Percentiles rank a stretch among this genome's conserved stretches.
Conservation (phyloP, 495 filamentous ascomycete genomes). For the Penicillium dipodomyicola region DNA sequence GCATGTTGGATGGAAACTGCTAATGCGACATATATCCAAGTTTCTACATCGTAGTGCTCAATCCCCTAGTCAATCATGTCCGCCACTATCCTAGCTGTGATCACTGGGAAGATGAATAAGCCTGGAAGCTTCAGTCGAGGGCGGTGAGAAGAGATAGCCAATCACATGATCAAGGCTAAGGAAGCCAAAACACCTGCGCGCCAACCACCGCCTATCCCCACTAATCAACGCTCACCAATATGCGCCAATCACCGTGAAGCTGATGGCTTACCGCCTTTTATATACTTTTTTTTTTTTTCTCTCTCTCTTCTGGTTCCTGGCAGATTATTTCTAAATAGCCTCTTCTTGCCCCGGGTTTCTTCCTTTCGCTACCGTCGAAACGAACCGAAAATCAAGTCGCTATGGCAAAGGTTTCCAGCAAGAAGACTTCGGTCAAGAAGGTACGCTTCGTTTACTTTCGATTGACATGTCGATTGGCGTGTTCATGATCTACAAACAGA, state of each 20-base stretch:
- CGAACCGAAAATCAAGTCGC: background rate
- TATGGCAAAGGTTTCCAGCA: conserved; percentile 38
- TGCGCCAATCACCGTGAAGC: conserved; percentile 23
- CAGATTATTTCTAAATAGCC: conserved; percentile 14
- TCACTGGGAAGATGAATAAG: background rate
- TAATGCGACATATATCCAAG: background rate
- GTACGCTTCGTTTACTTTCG: conserved; percentile 22
- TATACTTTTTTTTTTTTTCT: conserved; percentile 34
- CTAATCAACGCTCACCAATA: background rate
- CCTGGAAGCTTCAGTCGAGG: background rate
- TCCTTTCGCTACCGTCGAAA: background rate
- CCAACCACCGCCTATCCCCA: background rate
- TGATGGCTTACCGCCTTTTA: conserved; percentile 24
- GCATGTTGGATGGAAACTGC: background rate
- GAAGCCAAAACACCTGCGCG: background rate
- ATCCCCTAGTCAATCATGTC: background rate
- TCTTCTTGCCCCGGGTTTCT: conserved; percentile 8
- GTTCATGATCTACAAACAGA: background rate
- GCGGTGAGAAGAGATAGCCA: background rate
- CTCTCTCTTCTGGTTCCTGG: conserved; percentile 35
- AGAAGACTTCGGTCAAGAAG: conserved; percentile 40
- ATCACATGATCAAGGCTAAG: background rate
- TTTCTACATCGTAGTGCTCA: background rate
- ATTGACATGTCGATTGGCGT: conserved; percentile 1
- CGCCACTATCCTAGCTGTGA: background rate